Evolutionary conservation across 345 rosid genomes (phyloP), one percentile per base, ranked within the genome.

Genomic region (Boechera divaricarpa): DNA sequence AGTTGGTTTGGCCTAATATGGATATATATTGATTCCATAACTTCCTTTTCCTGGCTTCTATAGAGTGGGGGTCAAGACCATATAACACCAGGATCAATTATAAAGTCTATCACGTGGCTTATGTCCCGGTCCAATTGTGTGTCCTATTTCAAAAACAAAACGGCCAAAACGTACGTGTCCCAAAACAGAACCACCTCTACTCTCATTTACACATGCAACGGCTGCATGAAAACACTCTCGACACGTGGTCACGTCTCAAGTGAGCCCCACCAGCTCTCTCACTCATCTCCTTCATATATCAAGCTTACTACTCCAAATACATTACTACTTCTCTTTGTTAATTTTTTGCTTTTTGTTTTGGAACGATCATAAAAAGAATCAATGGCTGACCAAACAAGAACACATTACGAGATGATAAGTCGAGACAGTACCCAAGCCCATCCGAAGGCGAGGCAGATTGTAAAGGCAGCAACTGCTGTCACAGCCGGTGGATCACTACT

Each of bases 401-500:
- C 61, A n/a, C 60, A 69, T 54, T 63, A 54, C n/a, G 66, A 36
- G 33, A 56, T 77, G 16, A 47, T 70, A 55, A 65, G 39, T n/a
- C 28, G 48, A 58, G 75, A 75, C 33, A 67, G 52, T 47, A 28
- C 21, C 9, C 11, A 10, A 24, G 75, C 39, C 41, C 67, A 73
- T 26, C 80, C 90, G 0, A 77, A 71, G 65, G 39, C 85, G 39
- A 79, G 72, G 49, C 86, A 88, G 86, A 71, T 90, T 38, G 91
- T 90, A 60, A 93, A 88, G 89, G 85, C 84, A 4, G 92, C 85
- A 10, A 90, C 96, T 0, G 94, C 90, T 0, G 89, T 70, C 81
- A 82, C 94, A 1, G 94, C 90, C 0, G 96, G 98, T 21, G 94
- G 92, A 0, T 91, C 93, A 26, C 89, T 91, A 16, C 81, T 91